Base-by-base conservation (phyloP, 192 early-diverging fungal genomes). In the Helicostylum pulchrum region DNA sequence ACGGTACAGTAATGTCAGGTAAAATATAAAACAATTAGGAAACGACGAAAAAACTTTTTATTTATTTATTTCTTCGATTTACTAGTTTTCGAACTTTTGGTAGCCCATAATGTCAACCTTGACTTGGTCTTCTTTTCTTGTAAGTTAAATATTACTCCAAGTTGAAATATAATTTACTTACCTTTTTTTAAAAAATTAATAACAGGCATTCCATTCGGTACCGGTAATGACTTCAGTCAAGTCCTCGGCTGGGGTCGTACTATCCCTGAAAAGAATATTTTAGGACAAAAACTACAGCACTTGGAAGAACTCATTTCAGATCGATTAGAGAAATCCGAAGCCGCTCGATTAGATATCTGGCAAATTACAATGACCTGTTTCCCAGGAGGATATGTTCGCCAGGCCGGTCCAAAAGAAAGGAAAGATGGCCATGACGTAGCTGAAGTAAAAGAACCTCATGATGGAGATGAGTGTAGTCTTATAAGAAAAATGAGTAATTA, bases 211-310 rank as follows among this genome's bases (percentile, higher is more conserved):
- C 89, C 89, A 4, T 90, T 89, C 59, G 89, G 89, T 21, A 89
- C 89, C 1, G 88, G 88, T 50, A 90, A 90, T 65, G 88, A 90
- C 66, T 82, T 90, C 65, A 78, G 76, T n/a, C 86, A 90, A 56
- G 87, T 87, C 36, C 74, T 90, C 30, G 89, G 89, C 12, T 90
- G 89, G 89, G 89, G 87, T 0, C 87, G 89, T 46, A 89, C 81
- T 46, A 78, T 89, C 3, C 46, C 50, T 26, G 67, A 82, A 2
- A 82, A 78, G 44, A 79, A 85, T 31, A 78, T 85, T 1, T 80
- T 84, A 4, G 87, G 85, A 21, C 76, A 76, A 17, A 79, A 81
- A 72, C 73, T 89, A 49, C 63, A 73, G 30, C 65, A 79, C 50
- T 67, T 90, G 20, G 87, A 83, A 62, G 68, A 74, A 26, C 67